Percentiles rank a stretch among this genome's conserved stretches.
These are phyloP conservation scores for Cyclostephanos invisitatus DNA, from an alignment of 108 stramenopile genomes.

Conservation along the genomic window DNA sequence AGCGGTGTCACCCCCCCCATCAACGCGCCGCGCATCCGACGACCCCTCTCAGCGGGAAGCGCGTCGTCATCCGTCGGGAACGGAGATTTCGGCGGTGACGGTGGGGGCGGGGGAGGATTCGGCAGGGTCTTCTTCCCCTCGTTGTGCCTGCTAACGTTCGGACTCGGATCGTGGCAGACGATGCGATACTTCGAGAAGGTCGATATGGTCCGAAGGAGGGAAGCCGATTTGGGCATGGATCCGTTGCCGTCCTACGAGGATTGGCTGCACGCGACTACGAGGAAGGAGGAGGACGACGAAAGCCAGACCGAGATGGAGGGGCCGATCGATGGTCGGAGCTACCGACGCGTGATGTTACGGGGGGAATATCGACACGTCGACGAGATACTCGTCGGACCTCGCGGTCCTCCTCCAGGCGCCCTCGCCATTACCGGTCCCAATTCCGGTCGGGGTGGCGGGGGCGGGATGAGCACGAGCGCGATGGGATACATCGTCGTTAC, in stretches of 20 bases:
- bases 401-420: slow-evolving; percentile 80
- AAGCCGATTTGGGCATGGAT: slow-evolving; percentile 56
- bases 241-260: slow-evolving; percentile 32
- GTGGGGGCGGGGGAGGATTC: background rate
- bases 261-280: slow-evolving; percentile 5
- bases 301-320: background rate
- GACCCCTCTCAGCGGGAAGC: background rate
- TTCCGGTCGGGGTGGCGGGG: slow-evolving; percentile 52
- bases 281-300: slow-evolving; percentile 2
- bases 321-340: slow-evolving; percentile 24
- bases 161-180: slow-evolving; percentile 79
- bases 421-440: slow-evolving; percentile 46
- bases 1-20: no score
- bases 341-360: slow-evolving; percentile 51
- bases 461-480: slow-evolving; percentile 62
- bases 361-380: slow-evolving; percentile 64
- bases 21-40: background rate
- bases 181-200: slow-evolving; percentile 79
- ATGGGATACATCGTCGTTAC: slow-evolving; percentile 80
- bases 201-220: slow-evolving; percentile 53
- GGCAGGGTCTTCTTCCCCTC: slow-evolving; percentile 79
- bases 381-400: slow-evolving; percentile 80
- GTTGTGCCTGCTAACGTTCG: slow-evolving; percentile 81
- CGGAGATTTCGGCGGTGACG: no score
- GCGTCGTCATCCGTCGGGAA: background rate